phyloP scores from a whole-genome alignment of 2,329 filamentous ascomycete species.

The Aspergillus sergii region DNA sequence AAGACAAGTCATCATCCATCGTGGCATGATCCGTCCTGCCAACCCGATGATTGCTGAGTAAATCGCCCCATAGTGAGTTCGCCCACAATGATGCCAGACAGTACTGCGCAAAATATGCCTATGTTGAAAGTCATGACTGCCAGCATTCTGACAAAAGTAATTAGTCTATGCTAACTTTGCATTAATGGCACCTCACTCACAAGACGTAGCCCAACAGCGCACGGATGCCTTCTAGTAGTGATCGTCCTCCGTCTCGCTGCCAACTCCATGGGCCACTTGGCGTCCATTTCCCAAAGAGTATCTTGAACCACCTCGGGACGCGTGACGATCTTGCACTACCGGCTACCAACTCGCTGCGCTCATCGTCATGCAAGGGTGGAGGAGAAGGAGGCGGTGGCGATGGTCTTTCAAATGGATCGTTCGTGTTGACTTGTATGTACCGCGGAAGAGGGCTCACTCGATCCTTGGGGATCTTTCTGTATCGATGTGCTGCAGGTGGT shows the following conservation, averaged over 20 bases:
- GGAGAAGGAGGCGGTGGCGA: neutral
- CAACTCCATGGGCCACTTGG: conserved; percentile 4
- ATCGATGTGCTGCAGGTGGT: neutral
- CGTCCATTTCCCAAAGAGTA: neutral
- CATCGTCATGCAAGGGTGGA: neutral
- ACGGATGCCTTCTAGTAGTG: conserved; percentile 13
- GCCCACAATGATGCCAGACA: conserved; percentile 12
- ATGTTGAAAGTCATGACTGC: conserved; percentile 20
- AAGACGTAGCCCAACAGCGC: conserved; percentile 15
- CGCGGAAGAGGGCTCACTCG: conserved; percentile 11
- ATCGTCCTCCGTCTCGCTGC: conserved; percentile 2
- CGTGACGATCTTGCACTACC: neutral
- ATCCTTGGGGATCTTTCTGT: conserved; percentile 1
- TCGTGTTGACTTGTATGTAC: neutral
- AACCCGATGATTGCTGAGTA: conserved; percentile 5
- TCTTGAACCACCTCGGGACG: neutral
- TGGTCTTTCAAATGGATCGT: neutral
- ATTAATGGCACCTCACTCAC: conserved; percentile 2
- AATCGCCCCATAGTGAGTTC: conserved; percentile 16
- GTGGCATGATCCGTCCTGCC: conserved; percentile 18
- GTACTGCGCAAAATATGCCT: conserved; percentile 14
- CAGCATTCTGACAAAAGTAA: conserved; percentile 13
- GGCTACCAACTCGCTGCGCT: neutral
- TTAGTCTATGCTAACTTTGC: neutral
- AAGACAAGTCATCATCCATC: neutral